Evolutionary conservation across 331 rosid genomes (phyloP).

Genomic region (Rhamnella rubrinervis): DNA sequence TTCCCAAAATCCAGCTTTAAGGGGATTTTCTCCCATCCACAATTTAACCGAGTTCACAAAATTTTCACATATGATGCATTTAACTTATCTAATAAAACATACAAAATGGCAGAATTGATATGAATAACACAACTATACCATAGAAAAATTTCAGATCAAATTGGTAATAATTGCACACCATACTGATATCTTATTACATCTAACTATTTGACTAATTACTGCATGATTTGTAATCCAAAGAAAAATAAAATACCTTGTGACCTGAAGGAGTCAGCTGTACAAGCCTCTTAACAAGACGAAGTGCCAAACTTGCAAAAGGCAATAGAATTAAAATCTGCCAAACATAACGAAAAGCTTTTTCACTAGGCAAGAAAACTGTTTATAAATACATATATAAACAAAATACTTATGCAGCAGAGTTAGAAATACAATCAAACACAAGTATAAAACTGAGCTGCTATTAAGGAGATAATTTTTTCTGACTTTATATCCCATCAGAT

Average conservation of each 20-base stretch:
- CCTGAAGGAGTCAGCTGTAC: conserved; percentile 76
- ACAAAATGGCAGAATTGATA: no score
- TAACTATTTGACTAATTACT: neutral
- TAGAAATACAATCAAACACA: neutral
- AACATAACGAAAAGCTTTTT: conserved; percentile 12
- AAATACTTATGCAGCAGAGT: neutral
- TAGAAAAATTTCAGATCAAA: neutral
- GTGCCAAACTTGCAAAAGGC: conserved; percentile 70
- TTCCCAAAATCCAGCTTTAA: no score
- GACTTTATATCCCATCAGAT: no score
- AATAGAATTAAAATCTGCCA: conserved; percentile 76
- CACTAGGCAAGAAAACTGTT: neutral
- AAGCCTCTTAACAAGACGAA: conserved; percentile 81
- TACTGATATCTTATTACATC: neutral
- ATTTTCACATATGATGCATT: no score
- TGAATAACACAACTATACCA: no score
- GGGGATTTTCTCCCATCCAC: no score
- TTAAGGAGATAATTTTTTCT: no score
- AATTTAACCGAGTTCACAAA: no score
- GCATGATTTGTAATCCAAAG: neutral
- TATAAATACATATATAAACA: neutral
- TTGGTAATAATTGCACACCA: neutral
- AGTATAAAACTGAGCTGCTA: no score
- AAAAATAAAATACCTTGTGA: conserved; percentile 54
- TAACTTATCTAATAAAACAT: no score